These are phyloP conservation scores for Smallanthus sonchifolius DNA, from an alignment of 129 eudicot genomes.

Conservation along the genomic window DNA sequence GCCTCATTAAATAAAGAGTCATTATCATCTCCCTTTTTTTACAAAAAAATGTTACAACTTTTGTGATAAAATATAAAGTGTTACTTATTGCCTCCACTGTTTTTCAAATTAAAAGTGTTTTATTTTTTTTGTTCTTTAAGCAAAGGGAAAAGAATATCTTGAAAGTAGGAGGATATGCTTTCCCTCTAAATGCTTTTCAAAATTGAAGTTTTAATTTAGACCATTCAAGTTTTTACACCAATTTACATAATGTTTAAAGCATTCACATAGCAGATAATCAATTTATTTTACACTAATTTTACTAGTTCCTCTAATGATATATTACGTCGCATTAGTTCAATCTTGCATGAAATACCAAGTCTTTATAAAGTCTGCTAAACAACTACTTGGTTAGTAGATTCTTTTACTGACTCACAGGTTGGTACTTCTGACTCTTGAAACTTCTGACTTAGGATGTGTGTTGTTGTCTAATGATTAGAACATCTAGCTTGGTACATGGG, in stretches of 20 bases:
- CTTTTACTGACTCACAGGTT: too few relatives aligned
- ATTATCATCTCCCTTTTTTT: too few relatives aligned
- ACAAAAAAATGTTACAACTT: not conserved
- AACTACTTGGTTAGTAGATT: too few relatives aligned
- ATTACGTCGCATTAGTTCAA: too few relatives aligned
- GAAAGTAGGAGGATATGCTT: constrained; percentile 10
- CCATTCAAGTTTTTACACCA: not conserved
- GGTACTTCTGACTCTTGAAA: too few relatives aligned
- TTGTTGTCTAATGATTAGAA: too few relatives aligned
- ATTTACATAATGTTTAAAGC: not conserved
- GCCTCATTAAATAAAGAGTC: not conserved
- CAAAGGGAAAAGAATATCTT: constrained; percentile 11
- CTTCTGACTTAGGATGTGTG: too few relatives aligned
- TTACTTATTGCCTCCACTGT: not conserved
- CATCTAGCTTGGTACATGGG: too few relatives aligned
- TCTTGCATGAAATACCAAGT: too few relatives aligned
- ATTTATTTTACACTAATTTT: too few relatives aligned
- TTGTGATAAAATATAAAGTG: constrained; percentile 5
- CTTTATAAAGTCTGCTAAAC: too few relatives aligned
- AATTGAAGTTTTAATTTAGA: not conserved
- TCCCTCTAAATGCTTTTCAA: not conserved
- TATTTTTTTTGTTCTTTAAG: not conserved
- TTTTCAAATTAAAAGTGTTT: not conserved
- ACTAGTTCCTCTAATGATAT: too few relatives aligned
- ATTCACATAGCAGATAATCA: not conserved